A percentile compares a stretch with the other conserved stretches of the same genome.
phyloP scores from a whole-genome alignment of 129 eudicot species.

The Cynara cardunculus region DNA sequence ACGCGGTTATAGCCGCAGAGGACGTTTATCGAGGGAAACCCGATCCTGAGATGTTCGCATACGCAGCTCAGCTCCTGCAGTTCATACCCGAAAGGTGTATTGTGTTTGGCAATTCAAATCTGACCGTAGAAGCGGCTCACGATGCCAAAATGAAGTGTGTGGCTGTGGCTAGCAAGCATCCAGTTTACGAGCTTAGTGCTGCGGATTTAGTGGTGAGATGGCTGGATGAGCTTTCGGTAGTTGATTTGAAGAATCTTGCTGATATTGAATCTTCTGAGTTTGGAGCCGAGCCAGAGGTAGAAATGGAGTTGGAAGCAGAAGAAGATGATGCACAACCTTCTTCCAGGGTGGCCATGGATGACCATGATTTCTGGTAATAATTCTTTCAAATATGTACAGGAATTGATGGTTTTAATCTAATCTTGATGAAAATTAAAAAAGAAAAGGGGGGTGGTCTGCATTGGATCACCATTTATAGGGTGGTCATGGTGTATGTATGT shows the following conservation, averaged over 20 bases:
- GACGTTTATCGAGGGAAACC: conserved; percentile 96
- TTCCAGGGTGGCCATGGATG: conserved; percentile 47
- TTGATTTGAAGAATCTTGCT: conserved; percentile 92
- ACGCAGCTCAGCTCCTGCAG: conserved; percentile 73
- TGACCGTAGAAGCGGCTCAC: conserved; percentile 90
- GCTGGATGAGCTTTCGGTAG: conserved; percentile 83
- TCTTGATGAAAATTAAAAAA: conserved; percentile 27
- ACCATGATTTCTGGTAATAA: conserved; percentile 68
- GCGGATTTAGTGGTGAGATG: conserved; percentile 83
- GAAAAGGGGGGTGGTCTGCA: conserved; percentile 29
- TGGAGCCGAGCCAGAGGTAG: conserved; percentile 45
- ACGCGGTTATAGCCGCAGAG: conserved; percentile 76
- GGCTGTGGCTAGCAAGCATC: conserved; percentile 96
- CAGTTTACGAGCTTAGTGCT: conserved; percentile 87
- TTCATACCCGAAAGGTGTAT: conserved; percentile 88
- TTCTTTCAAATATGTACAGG: conserved; percentile 43
- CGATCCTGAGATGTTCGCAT: conserved; percentile 91
- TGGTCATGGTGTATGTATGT: conserved; percentile 34
- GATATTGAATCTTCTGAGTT: conserved; percentile 65
- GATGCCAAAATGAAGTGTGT: conserved; percentile 96
- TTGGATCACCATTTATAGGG: conserved; percentile 33
- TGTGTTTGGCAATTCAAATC: conserved; percentile 95
- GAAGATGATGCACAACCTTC: conserved; percentile 46
- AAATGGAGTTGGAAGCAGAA: conserved; percentile 73
- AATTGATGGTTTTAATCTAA: conserved; percentile 23